phyloP scores from a whole-genome alignment of 2,329 filamentous ascomycete genomes.

The Exophiala xenobiotica region DNA sequence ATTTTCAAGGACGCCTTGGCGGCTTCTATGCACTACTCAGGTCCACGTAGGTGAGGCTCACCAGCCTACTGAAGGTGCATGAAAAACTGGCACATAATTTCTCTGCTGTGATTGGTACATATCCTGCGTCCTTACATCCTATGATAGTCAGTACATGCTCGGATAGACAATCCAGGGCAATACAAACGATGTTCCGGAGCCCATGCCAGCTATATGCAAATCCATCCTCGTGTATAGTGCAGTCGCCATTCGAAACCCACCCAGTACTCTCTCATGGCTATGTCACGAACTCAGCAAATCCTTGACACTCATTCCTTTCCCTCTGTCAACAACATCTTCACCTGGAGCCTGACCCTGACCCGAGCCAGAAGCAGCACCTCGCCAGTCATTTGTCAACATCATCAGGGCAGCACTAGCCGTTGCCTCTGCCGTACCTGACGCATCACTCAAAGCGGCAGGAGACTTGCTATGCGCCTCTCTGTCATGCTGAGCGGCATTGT shows the following conservation, averaged over 20 bases:
- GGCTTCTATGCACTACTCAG: too few relatives aligned
- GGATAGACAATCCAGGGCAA: too few relatives aligned
- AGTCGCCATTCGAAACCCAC: not conserved
- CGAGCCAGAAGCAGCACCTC: conserved; percentile 39
- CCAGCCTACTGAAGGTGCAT: too few relatives aligned
- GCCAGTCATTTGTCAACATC: conserved; percentile 80
- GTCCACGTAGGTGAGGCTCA: too few relatives aligned
- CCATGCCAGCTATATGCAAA: not conserved
- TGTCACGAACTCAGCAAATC: conserved; percentile 54
- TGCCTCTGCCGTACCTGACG: conserved; percentile 66
- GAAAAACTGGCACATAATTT: too few relatives aligned
- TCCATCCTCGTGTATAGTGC: not conserved
- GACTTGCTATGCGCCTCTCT: conserved; percentile 25
- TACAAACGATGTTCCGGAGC: not conserved
- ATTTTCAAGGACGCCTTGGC: too few relatives aligned
- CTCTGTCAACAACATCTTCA: conserved; percentile 34
- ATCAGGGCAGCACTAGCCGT: conserved; percentile 75
- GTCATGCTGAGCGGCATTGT: conserved; percentile 43
- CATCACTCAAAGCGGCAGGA: conserved; percentile 41
- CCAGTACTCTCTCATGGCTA: too few relatives aligned
- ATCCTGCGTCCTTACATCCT: too few relatives aligned
- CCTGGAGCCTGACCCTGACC: conserved; percentile 5
- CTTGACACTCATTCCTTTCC: conserved; percentile 54
- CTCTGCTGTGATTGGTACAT: too few relatives aligned
- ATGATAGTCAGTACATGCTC: too few relatives aligned